A percentile compares a stretch with the other conserved stretches of the same genome.
Evolutionary conservation across 306 rosid genomes (phyloP).

Genomic region (Acacia confusa): DNA sequence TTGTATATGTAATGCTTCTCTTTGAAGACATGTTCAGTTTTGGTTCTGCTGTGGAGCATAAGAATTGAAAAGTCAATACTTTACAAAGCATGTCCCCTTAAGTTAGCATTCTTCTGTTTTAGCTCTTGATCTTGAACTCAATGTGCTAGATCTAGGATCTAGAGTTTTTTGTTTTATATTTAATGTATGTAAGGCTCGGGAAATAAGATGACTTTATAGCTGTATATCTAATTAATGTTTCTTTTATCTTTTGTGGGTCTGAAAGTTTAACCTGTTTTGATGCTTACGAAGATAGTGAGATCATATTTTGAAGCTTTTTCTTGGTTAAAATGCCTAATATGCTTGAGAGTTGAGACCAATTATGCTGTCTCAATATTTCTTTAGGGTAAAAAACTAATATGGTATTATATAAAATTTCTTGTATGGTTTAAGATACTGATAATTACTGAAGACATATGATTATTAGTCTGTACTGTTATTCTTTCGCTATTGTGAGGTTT

Average conservation of each 20-base stretch:
- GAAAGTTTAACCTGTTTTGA: conserved; percentile 16
- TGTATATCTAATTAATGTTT: neutral
- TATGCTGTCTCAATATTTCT: neutral
- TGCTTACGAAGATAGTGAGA: neutral
- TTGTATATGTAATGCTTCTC: conserved; percentile 18
- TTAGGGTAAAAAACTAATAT: conserved; percentile 17
- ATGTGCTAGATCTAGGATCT: conserved; percentile 13
- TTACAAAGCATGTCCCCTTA: neutral
- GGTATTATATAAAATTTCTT: conserved; percentile 10
- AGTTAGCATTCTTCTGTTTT: conserved; percentile 8
- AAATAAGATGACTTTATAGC: neutral
- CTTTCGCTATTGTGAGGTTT: neutral
- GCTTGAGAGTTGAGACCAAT: conserved; percentile 23
- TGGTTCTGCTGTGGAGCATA: conserved; percentile 1
- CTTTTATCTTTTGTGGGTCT: conserved; percentile 20
- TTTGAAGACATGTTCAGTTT: conserved; percentile 14
- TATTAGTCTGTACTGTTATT: neutral
- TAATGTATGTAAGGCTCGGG: neutral
- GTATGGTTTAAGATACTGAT: conserved; percentile 6
- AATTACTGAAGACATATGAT: conserved; percentile 4
- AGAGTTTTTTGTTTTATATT: neutral
- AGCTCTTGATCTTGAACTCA: conserved; percentile 7
- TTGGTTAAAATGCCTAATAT: conserved; percentile 6
- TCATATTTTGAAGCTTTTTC: conserved; percentile 19
- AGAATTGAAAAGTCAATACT: conserved; percentile 20